These are phyloP conservation scores for Fusarium miscanthi DNA, from an alignment of 2,329 filamentous ascomycete genomes.

Conservation along the genomic window DNA sequence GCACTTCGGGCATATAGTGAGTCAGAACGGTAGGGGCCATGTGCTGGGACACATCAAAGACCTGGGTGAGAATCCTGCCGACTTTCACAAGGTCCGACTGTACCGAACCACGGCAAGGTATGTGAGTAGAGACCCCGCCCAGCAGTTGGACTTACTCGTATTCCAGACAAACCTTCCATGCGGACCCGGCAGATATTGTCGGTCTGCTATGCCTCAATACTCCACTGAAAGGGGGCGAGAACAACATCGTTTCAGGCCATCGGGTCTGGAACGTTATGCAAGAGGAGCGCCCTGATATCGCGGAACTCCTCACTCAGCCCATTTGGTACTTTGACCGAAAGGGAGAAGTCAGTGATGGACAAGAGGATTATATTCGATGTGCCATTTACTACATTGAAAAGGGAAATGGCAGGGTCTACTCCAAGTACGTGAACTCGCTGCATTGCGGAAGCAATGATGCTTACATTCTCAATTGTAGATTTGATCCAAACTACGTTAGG, in stretches of 20 bases:
- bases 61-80: slow-evolving; percentile 76
- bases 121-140: too few species aligned
- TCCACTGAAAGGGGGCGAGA: slow-evolving; percentile 83
- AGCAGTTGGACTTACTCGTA: slow-evolving; percentile 45
- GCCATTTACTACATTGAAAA: slow-evolving; percentile 80
- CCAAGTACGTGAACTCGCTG: too few species aligned
- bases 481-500: slow-evolving; percentile 83
- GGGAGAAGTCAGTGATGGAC: slow-evolving; percentile 78
- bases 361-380: slow-evolving; percentile 79
- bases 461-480: not conserved
- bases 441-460: too few species aligned
- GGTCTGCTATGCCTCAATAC: slow-evolving; percentile 83
- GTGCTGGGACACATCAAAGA: slow-evolving; percentile 90
- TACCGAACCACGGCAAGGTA: slow-evolving; percentile 73
- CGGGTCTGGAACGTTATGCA: slow-evolving; percentile 84
- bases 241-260: slow-evolving; percentile 81
- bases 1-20: slow-evolving; percentile 86
- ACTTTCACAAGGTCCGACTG: slow-evolving; percentile 87
- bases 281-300: slow-evolving; percentile 80
- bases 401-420: slow-evolving; percentile 59
- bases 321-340: slow-evolving; percentile 95
- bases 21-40: slow-evolving; percentile 84
- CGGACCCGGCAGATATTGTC: slow-evolving; percentile 85
- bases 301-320: slow-evolving; percentile 77
- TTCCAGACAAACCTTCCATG: slow-evolving; percentile 66